A percentile compares a stretch with the other conserved stretches of the same genome.
Evolutionary conservation across 148 eudicot species (phyloP).

Genomic region (Simmondsia chinensis): DNA sequence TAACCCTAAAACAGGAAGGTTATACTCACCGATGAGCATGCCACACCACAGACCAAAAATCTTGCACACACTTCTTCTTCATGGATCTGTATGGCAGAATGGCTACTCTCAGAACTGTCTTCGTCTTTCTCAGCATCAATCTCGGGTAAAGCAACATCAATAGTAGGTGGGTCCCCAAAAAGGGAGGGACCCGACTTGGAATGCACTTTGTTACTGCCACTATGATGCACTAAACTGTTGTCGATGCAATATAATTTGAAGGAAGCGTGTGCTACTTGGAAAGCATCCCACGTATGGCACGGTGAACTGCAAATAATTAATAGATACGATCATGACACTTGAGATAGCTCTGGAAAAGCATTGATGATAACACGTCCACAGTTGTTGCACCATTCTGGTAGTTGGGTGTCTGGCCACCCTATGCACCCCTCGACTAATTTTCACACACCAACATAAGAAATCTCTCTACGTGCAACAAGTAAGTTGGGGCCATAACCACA

Average conservation of each 20-base stretch:
- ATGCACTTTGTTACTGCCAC: slow-evolving; percentile 18
- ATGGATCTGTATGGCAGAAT: slow-evolving; percentile 78
- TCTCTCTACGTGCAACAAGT: no score
- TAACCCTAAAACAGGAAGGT: slow-evolving; percentile 6
- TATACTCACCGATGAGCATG: slow-evolving; percentile 56
- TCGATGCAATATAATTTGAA: slow-evolving; percentile 65
- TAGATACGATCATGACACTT: no score
- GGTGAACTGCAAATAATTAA: slow-evolving; percentile 64
- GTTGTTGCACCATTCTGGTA: no score
- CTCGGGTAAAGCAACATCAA: slow-evolving; percentile 56
- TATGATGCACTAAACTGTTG: slow-evolving; percentile 47
- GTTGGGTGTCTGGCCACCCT: no score
- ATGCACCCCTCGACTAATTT: no score
- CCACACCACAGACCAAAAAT: slow-evolving; percentile 72
- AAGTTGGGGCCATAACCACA: no score
- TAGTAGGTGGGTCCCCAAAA: slow-evolving; percentile 76
- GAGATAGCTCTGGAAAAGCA: neutral
- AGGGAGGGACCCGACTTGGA: slow-evolving; percentile 60
- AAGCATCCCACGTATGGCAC: slow-evolving; percentile 93
- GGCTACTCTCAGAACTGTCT: slow-evolving; percentile 36
- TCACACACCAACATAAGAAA: no score
- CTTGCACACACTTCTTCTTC: slow-evolving; percentile 70
- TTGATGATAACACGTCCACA: no score
- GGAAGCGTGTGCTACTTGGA: slow-evolving; percentile 85
- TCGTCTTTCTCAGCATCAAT: slow-evolving; percentile 53